phyloP scores from a whole-genome alignment of 2,329 filamentous ascomycete species.

The Colletotrichum cereale region DNA sequence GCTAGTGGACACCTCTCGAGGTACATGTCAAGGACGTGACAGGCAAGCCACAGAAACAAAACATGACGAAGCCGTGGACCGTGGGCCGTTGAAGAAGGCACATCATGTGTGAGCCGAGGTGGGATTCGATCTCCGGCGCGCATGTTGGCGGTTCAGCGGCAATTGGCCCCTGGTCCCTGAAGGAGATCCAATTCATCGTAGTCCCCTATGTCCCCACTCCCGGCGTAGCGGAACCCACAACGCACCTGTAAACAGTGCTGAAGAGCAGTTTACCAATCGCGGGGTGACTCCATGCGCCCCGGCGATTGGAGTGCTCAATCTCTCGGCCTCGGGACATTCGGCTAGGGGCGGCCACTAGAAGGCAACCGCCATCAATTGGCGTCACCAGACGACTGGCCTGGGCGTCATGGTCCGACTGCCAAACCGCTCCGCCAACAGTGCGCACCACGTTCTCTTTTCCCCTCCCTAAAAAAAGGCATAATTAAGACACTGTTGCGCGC shows the following conservation, averaged over 20 bases:
- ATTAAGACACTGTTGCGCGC: constrained; percentile 8
- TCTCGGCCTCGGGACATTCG: constrained; percentile 38
- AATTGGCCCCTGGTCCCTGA: constrained; percentile 31
- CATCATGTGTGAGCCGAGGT: not conserved
- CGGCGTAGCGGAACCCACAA: constrained; percentile 36
- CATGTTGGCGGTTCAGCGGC: constrained; percentile 6
- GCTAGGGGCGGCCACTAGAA: constrained; percentile 37
- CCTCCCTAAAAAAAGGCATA: constrained; percentile 1
- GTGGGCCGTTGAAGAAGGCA: not conserved
- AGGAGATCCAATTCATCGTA: constrained; percentile 11
- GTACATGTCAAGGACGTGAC: not conserved
- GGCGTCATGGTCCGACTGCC: constrained; percentile 22
- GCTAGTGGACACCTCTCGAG: not conserved
- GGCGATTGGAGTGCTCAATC: constrained; percentile 13
- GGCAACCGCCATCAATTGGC: constrained; percentile 23
- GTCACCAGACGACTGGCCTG: constrained; percentile 17
- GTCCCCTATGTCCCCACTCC: constrained; percentile 19
- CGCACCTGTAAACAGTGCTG: constrained; percentile 30
- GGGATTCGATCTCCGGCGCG: constrained; percentile 1
- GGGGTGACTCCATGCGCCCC: constrained; percentile 30
- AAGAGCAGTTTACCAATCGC: constrained; percentile 24
- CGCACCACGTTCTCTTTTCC: constrained; percentile 28
- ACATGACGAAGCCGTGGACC: not conserved
- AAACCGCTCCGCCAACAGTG: constrained; percentile 23
- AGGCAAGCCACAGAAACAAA: not conserved